These are phyloP conservation scores for Eutrema salsugineum DNA, from an alignment of 441 rosid genomes.

Conservation along the genomic window DNA sequence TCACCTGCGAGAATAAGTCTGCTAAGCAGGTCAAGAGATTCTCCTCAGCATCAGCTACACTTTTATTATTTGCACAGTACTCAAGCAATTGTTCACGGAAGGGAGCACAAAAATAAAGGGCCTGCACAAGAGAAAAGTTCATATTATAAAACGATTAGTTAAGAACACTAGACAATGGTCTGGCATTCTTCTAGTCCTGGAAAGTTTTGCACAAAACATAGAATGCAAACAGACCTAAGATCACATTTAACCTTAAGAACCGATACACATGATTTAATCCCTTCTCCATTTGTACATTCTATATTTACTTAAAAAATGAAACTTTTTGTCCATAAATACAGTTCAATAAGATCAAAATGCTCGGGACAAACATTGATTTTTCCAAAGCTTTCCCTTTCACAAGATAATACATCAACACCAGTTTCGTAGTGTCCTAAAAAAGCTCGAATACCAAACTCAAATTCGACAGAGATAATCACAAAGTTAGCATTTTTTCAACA, in stretches of 20 bases:
- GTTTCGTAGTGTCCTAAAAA: not conserved
- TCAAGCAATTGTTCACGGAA: constrained; percentile 90
- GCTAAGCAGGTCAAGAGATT: constrained; percentile 92
- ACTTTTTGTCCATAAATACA: not conserved
- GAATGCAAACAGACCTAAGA: too few species aligned
- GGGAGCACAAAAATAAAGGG: constrained; percentile 90
- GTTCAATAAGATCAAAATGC: not conserved
- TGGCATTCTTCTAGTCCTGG: too few species aligned
- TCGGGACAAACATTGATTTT: not conserved
- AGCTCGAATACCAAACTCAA: not conserved
- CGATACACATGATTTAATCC: not conserved
- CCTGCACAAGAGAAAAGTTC: constrained; percentile 43
- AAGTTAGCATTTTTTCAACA: not conserved
- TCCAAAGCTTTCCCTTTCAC: not conserved
- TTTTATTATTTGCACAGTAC: constrained; percentile 57
- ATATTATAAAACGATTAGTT: not conserved
- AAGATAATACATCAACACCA: not conserved
- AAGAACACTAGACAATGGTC: not conserved
- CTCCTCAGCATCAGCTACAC: constrained; percentile 63
- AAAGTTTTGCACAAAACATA: too few species aligned
- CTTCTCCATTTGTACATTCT: not conserved
- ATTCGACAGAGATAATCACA: not conserved
- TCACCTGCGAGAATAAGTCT: constrained; percentile 82
- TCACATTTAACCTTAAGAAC: not conserved
- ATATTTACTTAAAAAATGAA: not conserved